Evolutionary conservation across 305 asterid genomes (phyloP), one percentile per base, ranked within the genome.

Genomic region (Fraxinus velutina): DNA sequence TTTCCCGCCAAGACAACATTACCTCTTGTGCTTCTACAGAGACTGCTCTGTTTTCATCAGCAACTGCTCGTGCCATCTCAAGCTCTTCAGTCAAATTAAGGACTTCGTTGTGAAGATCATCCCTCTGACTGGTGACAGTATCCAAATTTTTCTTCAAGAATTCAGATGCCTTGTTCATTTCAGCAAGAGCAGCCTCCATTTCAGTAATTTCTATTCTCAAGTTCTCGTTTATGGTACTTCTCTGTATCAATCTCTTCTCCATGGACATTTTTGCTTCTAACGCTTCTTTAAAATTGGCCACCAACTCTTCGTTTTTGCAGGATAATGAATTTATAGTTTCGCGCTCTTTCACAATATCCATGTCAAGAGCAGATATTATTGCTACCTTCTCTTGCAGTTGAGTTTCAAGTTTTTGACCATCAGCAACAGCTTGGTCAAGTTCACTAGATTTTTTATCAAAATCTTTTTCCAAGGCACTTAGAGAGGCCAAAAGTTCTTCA

Each of bases 21-120:
- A 96, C 99, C 99, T 93, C 94, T 88, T 87, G 92, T 47, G 96
- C 97, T 85, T 93, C 98, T 80, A 78, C 27, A 76, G 94, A 90
- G 79, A 85, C 84, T 78, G 87, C 90, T 89, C 87, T 95, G 75
- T 90, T 93, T 80, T 92, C 97, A 88, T 92, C 93, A 50, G 93
- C 97, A 83, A 89, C 90, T 29, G 88, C 88, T 87, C 82, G 85
- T 75, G 89, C 90, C 84, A 87, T 88, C 88, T 90, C 94, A 33
- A 91, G 91, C 85, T 90, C 97, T 85, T 83, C 89, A 75, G 85
- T 89, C 88, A 90, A 86, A 62, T 19, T 78, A 76, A 52, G 75
- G 83, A 89, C 85, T 82, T 88, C 86, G 39, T 73, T 81, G 13
- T 86, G 89, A 85, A 93, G 79, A 70, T 87, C 92, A 85, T 94